A percentile compares a stretch with the other conserved stretches of the same genome.
These are phyloP conservation scores for Calonectria pauciramosa DNA, from an alignment of 2,329 filamentous ascomycete species.

Conservation along the genomic window DNA sequence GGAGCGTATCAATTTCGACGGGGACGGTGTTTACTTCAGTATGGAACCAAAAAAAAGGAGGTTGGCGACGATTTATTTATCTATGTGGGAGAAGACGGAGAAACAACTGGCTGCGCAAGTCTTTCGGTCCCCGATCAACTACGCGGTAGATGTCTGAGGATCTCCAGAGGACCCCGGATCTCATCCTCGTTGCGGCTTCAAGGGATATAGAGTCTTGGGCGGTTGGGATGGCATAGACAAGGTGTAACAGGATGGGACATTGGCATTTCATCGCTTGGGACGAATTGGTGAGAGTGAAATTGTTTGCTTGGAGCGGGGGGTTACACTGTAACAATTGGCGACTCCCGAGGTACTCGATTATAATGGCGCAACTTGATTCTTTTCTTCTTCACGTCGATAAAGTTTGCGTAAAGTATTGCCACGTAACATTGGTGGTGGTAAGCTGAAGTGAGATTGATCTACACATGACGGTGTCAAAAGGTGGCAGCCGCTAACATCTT, in stretches of 20 bases:
- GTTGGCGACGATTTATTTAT: slow-evolving; percentile 21
- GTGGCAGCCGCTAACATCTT: background rate
- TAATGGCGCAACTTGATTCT: slow-evolving; percentile 42
- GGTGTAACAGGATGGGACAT: slow-evolving; percentile 48
- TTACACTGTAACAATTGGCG: slow-evolving; percentile 34
- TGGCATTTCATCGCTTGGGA: slow-evolving; percentile 45
- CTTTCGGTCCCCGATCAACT: slow-evolving; percentile 10
- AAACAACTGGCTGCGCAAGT: slow-evolving; percentile 18
- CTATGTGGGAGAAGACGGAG: slow-evolving; percentile 22
- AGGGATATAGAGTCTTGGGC: slow-evolving; percentile 28
- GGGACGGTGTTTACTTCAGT: slow-evolving; percentile 24
- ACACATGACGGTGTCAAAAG: background rate
- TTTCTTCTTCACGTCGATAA: slow-evolving; percentile 35
- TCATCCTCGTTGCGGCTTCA: slow-evolving; percentile 23
- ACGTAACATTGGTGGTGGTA: background rate
- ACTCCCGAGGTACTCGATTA: slow-evolving; percentile 40
- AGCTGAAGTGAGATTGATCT: background rate
- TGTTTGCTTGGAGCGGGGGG: slow-evolving; percentile 39
- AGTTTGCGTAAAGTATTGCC: background rate
- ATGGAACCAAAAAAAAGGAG: slow-evolving; percentile 35
- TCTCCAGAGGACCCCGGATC: background rate
- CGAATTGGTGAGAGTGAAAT: slow-evolving; percentile 41
- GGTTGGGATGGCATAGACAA: slow-evolving; percentile 45
- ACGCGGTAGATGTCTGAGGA: background rate
- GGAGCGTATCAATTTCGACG: slow-evolving; percentile 17